Evolutionary conservation across 495 filamentous ascomycete genomes (phyloP).

Genomic region (Articulospora tetracladia): DNA sequence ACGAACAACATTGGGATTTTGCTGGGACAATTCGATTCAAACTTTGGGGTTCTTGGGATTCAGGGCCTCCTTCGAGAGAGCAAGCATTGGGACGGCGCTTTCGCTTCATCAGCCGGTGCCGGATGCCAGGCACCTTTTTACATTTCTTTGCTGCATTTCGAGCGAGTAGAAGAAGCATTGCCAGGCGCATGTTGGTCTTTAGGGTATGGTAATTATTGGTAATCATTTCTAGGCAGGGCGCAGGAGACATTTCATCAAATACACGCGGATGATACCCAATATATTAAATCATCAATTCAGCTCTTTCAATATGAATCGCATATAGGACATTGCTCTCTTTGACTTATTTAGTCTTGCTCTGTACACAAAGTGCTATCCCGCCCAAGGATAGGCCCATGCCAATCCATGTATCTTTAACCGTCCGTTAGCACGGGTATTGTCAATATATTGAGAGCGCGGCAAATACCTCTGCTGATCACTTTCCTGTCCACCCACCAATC

Average conservation of each 20-base stretch:
- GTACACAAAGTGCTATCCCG: constrained; percentile 85
- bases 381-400: constrained; percentile 78
- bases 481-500: constrained; percentile 96
- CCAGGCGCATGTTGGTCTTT: constrained; percentile 9
- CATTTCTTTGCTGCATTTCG: background rate
- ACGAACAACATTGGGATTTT: background rate
- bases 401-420: constrained; percentile 70
- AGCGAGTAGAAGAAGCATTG: constrained; percentile 3
- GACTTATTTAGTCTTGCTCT: constrained; percentile 45
- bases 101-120: background rate
- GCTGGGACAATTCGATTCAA: no score
- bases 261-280: background rate
- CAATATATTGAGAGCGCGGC: background rate
- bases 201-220: background rate
- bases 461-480: constrained; percentile 68
- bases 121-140: constrained; percentile 2
- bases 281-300: background rate
- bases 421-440: background rate
- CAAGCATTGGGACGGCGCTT: background rate
- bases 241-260: background rate
- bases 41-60: no score
- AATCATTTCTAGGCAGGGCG: no score
- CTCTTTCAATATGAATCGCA: background rate
- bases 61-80: background rate
- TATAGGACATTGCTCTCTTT: background rate